Percentiles rank a stretch among this genome's conserved stretches.
phyloP scores from a whole-genome alignment of 176 grass and related monocot species.

The Poa pratensis region DNA sequence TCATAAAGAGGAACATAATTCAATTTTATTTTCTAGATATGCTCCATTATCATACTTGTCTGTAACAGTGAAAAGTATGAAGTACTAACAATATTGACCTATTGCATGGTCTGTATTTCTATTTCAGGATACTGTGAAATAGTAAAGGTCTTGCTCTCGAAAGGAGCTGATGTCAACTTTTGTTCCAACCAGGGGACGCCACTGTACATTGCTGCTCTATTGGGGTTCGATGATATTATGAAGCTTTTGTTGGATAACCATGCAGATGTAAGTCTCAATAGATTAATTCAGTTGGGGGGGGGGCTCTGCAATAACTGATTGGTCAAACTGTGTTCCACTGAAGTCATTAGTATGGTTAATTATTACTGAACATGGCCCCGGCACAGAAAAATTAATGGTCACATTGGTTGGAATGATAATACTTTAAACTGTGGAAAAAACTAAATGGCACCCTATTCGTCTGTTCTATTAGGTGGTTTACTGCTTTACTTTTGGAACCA shows the following conservation, averaged over 20 bases:
- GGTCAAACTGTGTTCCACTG: neutral
- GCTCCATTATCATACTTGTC: neutral
- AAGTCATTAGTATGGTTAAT: neutral
- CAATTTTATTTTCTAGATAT: neutral
- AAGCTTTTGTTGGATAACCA: slow-evolving; percentile 21
- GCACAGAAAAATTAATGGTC: neutral
- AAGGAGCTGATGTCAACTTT: slow-evolving; percentile 23
- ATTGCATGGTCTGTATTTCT: slow-evolving; percentile 2
- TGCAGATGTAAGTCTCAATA: slow-evolving; percentile 6
- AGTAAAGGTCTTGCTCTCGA: slow-evolving; percentile 28
- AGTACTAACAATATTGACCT: neutral
- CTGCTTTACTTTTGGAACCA: neutral
- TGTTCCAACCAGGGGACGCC: neutral
- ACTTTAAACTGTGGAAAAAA: neutral
- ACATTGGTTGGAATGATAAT: neutral
- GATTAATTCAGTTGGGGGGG: neutral
- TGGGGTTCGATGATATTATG: neutral
- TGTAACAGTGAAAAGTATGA: slow-evolving; percentile 9
- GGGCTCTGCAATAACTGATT: neutral
- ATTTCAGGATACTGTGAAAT: slow-evolving; percentile 31
- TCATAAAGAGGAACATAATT: neutral
- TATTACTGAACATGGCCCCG: neutral
- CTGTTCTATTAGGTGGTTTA: slow-evolving; percentile 7
- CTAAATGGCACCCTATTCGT: neutral
- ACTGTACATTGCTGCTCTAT: slow-evolving; percentile 14